Base-by-base conservation (phyloP, 1,139 yeast genomes). In the Candida neerlandica region DNA sequence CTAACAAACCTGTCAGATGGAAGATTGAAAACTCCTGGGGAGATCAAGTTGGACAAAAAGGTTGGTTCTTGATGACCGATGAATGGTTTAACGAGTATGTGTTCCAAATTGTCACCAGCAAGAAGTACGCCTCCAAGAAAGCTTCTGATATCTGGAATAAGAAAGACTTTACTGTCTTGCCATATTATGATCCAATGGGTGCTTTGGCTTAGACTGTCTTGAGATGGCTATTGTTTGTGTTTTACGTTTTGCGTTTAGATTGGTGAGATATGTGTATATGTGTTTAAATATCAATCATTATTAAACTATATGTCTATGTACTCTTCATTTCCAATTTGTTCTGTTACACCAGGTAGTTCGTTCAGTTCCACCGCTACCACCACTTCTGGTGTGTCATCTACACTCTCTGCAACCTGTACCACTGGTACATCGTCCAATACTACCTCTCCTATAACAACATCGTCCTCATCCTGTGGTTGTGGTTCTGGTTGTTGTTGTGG, bases 1-100 rank as follows among this genome's bases (percentile, higher is more conserved):
- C 67, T 15, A 62, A 63, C 19, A 68, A 73, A 48, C 94, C 96
- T 9, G 70, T 82, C 11, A 80, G 96, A 63, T 89, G 92, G 84
- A 82, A 86, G 65, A 90, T 89, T 47, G 92, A 89, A 65, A 89
- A 89, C 71, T 86, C 95, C 2, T 89, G 96, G 96, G 96, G 96
- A 54, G 78, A 80, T 48, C 87, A 79, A 41, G 75, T 78, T 6
- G 96, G 96, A 53, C 78, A 77, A 47, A 85, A 86, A 59, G 96
- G 96, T 12, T 84, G 80, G 65, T 89, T 79, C 62, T 76, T 86
- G 52, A 87, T 89, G 96, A 82, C 94, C 19, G 95, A 88, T 62
- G 84, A 82, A 47, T 89, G 89, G 77, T 88, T 89, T 64, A 85
- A 84, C 66, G 91, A 89, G 65, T 89, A 84, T 65, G 92, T 89